phyloP scores from a whole-genome alignment of 352 stramenopile genomes.

The Phytophthora quininea region DNA sequence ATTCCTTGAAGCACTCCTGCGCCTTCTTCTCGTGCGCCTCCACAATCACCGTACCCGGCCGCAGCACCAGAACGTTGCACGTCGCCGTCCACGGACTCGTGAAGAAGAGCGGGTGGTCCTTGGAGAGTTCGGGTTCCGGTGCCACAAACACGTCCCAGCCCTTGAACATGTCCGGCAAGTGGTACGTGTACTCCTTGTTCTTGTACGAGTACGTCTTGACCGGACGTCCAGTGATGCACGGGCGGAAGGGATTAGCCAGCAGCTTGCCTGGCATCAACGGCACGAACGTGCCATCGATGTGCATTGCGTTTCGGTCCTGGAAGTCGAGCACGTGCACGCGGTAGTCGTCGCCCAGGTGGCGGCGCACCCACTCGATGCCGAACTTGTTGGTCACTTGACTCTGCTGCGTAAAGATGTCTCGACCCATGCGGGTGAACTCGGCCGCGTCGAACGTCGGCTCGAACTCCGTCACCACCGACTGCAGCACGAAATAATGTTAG shows the following conservation, averaged over 20 bases:
- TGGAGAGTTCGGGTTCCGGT: conserved; percentile 78
- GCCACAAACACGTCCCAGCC: conserved; percentile 91
- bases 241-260: conserved; percentile 86
- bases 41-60: conserved; percentile 81
- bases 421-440: conserved; percentile 92
- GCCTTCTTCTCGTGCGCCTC: conserved; percentile 86
- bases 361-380: conserved; percentile 90
- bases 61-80: conserved; percentile 90
- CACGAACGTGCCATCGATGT: conserved; percentile 91
- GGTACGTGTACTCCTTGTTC: conserved; percentile 89
- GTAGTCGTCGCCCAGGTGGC: conserved; percentile 88
- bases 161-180: conserved; percentile 91
- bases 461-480: conserved; percentile 90
- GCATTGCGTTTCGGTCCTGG: conserved; percentile 91
- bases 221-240: conserved; percentile 85
- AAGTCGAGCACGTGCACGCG: conserved; percentile 90
- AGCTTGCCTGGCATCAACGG: conserved; percentile 87
- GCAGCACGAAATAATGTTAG: too few relatives aligned
- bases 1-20: conserved; percentile 86
- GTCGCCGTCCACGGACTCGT: conserved; percentile 91
- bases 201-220: conserved; percentile 91
- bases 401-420: conserved; percentile 91
- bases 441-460: conserved; percentile 90
- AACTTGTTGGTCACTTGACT: conserved; percentile 93
- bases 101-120: conserved; percentile 88